Conservation (phyloP, 2,329 filamentous ascomycete species). For the Fonsecaea erecta region DNA sequence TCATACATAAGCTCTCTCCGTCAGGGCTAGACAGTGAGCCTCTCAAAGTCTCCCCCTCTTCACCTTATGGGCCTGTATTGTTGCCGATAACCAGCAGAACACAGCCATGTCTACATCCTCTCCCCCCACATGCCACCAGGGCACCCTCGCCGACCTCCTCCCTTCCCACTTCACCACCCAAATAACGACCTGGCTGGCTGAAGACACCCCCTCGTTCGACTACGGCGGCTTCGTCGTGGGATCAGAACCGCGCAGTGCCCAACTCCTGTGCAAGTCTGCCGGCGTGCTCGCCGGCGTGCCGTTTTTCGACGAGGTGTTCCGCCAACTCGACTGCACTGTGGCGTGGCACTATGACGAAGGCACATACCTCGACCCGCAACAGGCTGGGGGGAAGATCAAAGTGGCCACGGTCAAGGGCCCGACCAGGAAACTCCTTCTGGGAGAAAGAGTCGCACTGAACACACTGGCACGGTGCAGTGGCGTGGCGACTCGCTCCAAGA, state of each 20-base stretch:
- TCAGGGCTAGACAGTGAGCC: neutral
- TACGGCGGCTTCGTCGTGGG: conserved; percentile 97
- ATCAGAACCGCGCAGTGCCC: conserved; percentile 65
- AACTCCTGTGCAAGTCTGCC: conserved; percentile 69
- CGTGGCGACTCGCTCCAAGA: conserved; percentile 72
- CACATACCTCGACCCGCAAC: conserved; percentile 64
- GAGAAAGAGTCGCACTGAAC: conserved; percentile 91
- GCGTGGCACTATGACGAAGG: conserved; percentile 87
- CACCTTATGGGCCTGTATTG: neutral
- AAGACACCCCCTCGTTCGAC: conserved; percentile 96
- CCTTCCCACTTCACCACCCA: conserved; percentile 38
- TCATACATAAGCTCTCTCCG: neutral
- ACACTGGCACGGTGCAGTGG: conserved; percentile 88
- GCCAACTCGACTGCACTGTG: conserved; percentile 86
- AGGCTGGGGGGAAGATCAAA: conserved; percentile 56
- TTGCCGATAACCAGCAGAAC: neutral
- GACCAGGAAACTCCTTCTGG: conserved; percentile 81
- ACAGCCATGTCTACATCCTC: neutral
- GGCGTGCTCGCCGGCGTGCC: conserved; percentile 89
- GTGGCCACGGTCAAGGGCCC: conserved; percentile 86
- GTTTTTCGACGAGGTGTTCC: conserved; percentile 93
- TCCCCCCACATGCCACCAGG: conserved; percentile 18
- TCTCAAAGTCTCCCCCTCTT: neutral
- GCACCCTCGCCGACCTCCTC: conserved; percentile 36
- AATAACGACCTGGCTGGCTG: conserved; percentile 74